Evolutionary conservation across 768 basidiomycete species (phyloP), one percentile per base, ranked within the genome.

Genomic region (Gelatoporia subvermispora): DNA sequence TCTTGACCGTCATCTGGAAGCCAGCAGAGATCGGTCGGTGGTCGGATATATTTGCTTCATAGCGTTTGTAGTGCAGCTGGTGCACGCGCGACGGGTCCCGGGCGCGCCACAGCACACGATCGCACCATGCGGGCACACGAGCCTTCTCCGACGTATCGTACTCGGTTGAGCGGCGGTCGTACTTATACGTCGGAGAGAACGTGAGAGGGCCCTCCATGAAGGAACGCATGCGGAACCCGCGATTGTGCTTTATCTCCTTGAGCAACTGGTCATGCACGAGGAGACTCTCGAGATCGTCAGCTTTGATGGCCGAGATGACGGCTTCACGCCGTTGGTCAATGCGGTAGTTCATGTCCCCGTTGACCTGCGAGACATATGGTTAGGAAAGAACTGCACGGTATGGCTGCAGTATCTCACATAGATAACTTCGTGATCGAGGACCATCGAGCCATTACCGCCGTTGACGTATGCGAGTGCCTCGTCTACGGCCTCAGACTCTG

Each of bases 301-400:
- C 69, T n/a, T 81, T 72, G 44, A 94, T 74, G 24, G 83, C 78
- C 0, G 83, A 69, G 41, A 92, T 68, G 56, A 94, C 89, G 28
- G 79, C 74, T 20, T 97, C 94, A 21, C 95, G 78, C 1, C 93
- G 82, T 59, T 88, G 84, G 66, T 98, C 94, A 56, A 98, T 94
- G 38, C 95, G 92, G 63, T 97, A 99, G 68, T 99, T 99, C 70
- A 99, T 77, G 66, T 98, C 95, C 0, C 95, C 95, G 51, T 85
- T 91, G 41, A 94, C 66, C 89, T 92, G 49, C 8, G 38, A 1
- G 20, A 17, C 23, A 22, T 9, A 4, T 53, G 16, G 56, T 41
- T 42, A 25, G 51, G 28, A 7, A 10, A 39, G 48, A 45, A 47
- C 4, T 15, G 20, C 39, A 13, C 15, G 10, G 23, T 16, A 15